Percentiles rank a stretch among this genome's conserved stretches.
These are phyloP conservation scores for Boletus insuetus DNA, from an alignment of 768 basidiomycete genomes.

Conservation along the genomic window DNA sequence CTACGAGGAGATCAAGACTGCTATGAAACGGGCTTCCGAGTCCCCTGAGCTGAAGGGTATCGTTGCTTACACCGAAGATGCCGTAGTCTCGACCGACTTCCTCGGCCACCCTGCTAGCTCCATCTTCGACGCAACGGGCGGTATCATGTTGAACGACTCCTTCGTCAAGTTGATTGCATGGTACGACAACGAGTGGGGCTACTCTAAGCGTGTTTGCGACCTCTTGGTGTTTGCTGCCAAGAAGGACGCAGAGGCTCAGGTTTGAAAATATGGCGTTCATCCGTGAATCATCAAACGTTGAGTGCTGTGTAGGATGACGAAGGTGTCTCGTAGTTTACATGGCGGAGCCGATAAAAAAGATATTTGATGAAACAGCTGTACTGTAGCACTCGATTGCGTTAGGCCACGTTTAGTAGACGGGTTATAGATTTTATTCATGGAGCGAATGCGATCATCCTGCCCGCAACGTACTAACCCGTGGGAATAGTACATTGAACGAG, in stretches of 20 bases:
- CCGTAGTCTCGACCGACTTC: conserved; percentile 93
- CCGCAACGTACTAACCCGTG: no score
- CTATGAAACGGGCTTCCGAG: conserved; percentile 75
- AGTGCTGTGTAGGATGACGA: conserved; percentile 15
- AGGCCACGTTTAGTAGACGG: neutral
- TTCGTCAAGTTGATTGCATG: conserved; percentile 97
- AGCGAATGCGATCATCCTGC: no score
- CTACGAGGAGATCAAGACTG: conserved; percentile 90
- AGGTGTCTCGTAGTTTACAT: neutral
- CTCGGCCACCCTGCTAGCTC: conserved; percentile 74
- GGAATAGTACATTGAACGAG: no score
- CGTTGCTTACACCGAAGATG: conserved; percentile 89
- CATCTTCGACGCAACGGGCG: conserved; percentile 92
- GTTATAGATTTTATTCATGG: conserved; percentile 4
- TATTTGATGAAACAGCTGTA: conserved; percentile 12
- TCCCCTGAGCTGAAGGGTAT: conserved; percentile 64
- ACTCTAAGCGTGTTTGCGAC: conserved; percentile 91
- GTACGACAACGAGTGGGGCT: conserved; percentile 96
- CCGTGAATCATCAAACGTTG: neutral
- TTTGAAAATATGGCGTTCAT: conserved; percentile 6
- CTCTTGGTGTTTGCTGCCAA: conserved; percentile 78
- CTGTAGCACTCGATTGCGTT: neutral
- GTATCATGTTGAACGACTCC: conserved; percentile 87
- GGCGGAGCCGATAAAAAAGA: conserved; percentile 2
- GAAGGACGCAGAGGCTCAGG: conserved; percentile 49